Conservation (phyloP, 2,329 filamentous ascomycete species). For the Sporothrix curviconia region DNA sequence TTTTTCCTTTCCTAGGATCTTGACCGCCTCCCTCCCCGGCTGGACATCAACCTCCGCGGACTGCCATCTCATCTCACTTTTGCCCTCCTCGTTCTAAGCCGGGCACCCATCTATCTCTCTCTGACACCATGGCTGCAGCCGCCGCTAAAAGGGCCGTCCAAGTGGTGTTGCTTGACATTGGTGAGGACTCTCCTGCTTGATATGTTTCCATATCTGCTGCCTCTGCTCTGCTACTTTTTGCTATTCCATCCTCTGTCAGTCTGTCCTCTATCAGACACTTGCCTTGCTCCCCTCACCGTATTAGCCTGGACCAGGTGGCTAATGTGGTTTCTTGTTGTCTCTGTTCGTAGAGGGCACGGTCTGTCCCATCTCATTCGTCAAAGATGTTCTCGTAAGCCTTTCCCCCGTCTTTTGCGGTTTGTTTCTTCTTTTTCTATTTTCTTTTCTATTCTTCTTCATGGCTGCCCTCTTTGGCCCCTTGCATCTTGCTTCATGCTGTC, state of each 20-base stretch:
- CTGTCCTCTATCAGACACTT: not conserved
- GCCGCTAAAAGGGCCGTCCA: slow-evolving; percentile 30
- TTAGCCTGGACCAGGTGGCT: slow-evolving; percentile 34
- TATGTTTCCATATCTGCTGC: not conserved
- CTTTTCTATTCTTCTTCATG: not conserved
- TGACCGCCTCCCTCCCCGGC: not conserved
- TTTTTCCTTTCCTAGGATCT: not conserved
- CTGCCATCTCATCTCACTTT: not conserved
- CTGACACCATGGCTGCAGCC: slow-evolving; percentile 16
- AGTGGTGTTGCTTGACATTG: slow-evolving; percentile 52
- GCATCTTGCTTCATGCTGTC: not conserved
- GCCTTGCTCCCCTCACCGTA: slow-evolving; percentile 19
- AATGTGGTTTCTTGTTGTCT: slow-evolving; percentile 24
- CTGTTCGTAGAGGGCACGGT: slow-evolving; percentile 64
- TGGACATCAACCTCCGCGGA: not conserved
- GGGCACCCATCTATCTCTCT: not conserved
- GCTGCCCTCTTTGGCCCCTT: not conserved
- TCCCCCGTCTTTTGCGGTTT: slow-evolving; percentile 15
- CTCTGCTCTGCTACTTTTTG: not conserved
- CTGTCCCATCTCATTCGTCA: slow-evolving; percentile 78
- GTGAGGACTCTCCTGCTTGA: no score
- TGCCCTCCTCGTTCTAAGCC: not conserved
- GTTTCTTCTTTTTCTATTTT: not conserved
- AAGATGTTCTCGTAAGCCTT: slow-evolving; percentile 68
- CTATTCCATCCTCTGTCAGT: not conserved